Base-by-base conservation (phyloP, 108 stramenopile genomes). In the Nannochloropsis gaditana region DNA sequence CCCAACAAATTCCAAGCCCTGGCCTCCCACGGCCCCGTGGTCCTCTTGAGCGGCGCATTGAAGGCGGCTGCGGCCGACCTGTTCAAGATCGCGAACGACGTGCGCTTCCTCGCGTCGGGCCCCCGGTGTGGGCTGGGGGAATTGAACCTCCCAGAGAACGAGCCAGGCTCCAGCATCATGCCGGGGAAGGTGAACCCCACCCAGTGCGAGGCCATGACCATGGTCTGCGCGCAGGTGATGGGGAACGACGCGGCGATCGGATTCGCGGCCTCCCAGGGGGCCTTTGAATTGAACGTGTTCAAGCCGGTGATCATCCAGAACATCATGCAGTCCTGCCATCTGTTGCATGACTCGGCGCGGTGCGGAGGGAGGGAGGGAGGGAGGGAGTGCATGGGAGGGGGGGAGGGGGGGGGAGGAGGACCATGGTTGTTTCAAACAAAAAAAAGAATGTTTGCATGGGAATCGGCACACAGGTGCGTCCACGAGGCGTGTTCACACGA, bases 121-220 rank as follows among this genome's bases (percentile, higher is more conserved):
- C 98, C 98, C 1, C 90, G 98, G 45, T 96, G 97, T 89, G 98
- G 98, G 43, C 86, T 99, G 43, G 97, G 98, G 11, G 98, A 99
- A 83, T 84, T 99, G 45, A 87, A 89, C 43, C 90, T 99, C 11
- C 98, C 98, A 9, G 96, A 93, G 80, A 99, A 99, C 84, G 98
- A 99, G 90, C 98, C 98, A 0, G 98, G 98, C n/a, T 92, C 91
- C 42, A 93, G 93, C 85, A 99, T 99, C 91, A 99, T 99, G 98
- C 98, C 98, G 9, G 98, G 98, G n/a, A 99, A 99, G 91, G 96
- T 99, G 45, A 99, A 99, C 88, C 98, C 98, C 9, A 97, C 96
- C 9, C 97, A 97, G 90, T 98, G 97, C 89, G 96, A 98, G 90
- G 96, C 98, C n/a, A 80, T 99, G 44, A 97, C 98, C 59, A 99